phyloP scores from a whole-genome alignment of 345 rosid species.

The Gossypium australe region DNA sequence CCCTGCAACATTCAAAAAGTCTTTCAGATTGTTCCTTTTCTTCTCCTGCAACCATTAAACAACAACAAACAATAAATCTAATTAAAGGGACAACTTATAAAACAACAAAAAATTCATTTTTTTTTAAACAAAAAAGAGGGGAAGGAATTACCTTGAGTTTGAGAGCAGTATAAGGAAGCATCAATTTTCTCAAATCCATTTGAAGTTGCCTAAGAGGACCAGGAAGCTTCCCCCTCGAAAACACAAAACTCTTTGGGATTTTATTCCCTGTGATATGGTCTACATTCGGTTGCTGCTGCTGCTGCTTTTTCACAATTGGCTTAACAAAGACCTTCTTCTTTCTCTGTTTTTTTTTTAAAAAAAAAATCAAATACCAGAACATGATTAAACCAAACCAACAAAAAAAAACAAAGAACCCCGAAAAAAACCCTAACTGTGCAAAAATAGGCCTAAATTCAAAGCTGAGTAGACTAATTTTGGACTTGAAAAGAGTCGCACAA shows the following conservation, averaged over 20 bases:
- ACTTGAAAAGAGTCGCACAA: not conserved
- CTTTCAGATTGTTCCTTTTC: constrained; percentile 73
- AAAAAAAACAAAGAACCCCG: not conserved
- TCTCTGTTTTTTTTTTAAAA: constrained; percentile 31
- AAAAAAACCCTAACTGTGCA: not conserved
- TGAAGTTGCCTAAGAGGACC: constrained; percentile 69
- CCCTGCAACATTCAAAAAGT: constrained; percentile 85
- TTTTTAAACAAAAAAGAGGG: not conserved
- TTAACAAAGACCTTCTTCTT: constrained; percentile 53
- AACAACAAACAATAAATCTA: not conserved
- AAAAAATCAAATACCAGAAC: constrained; percentile 2
- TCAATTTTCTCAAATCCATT: constrained; percentile 83
- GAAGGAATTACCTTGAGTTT: constrained; percentile 53
- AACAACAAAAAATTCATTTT: not conserved
- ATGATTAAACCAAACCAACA: not conserved
- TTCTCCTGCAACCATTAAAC: constrained; percentile 57
- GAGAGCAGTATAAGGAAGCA: constrained; percentile 97
- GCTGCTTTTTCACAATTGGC: constrained; percentile 50
- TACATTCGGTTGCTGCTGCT: constrained; percentile 28
- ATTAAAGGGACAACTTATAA: constrained; percentile 1
- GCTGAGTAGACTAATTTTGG: not conserved
- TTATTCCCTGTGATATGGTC: constrained; percentile 84
- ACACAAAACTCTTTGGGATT: constrained; percentile 85
- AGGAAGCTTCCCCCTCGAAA: constrained; percentile 85
- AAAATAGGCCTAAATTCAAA: not conserved